Evolutionary conservation across 2,329 filamentous ascomycete species (phyloP).

Genomic region (Colletotrichum limetticola): DNA sequence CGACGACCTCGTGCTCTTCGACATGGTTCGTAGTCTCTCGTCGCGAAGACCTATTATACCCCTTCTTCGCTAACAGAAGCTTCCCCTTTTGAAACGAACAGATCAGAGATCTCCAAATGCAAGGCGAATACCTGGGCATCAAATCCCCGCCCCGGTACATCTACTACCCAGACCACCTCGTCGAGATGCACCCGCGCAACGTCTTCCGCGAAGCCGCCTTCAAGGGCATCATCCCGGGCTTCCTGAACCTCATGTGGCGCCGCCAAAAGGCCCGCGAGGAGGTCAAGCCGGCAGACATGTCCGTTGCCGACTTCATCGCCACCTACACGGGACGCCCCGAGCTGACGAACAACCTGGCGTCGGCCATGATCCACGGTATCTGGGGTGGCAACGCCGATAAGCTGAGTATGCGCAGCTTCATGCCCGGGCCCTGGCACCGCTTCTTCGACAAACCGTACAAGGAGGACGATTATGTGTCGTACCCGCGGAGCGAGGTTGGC

Average conservation of each 20-base stretch:
- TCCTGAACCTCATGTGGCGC: constrained; percentile 49
- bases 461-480: constrained; percentile 34
- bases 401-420: constrained; percentile 76
- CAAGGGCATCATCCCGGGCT: constrained; percentile 42
- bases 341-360: constrained; percentile 78
- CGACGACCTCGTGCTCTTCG: constrained; percentile 74
- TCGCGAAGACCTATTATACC: constrained; percentile 36
- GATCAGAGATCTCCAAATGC: constrained; percentile 26
- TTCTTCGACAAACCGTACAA: constrained; percentile 35
- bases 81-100: background rate
- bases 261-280: constrained; percentile 36
- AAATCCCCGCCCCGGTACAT: constrained; percentile 69
- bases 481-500: constrained; percentile 43
- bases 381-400: constrained; percentile 90
- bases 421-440: constrained; percentile 59
- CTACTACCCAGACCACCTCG: constrained; percentile 85
- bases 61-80: constrained; percentile 25
- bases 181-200: constrained; percentile 11
- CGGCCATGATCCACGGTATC: constrained; percentile 85
- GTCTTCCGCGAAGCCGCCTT: constrained; percentile 45
- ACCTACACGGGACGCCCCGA: constrained; percentile 62
- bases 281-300: constrained; percentile 68
- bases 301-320: constrained; percentile 74
- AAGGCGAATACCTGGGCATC: constrained; percentile 8
- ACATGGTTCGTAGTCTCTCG: constrained; percentile 67